Base-by-base conservation (phyloP, 305 asterid genomes). In the Rubia balearica region DNA sequence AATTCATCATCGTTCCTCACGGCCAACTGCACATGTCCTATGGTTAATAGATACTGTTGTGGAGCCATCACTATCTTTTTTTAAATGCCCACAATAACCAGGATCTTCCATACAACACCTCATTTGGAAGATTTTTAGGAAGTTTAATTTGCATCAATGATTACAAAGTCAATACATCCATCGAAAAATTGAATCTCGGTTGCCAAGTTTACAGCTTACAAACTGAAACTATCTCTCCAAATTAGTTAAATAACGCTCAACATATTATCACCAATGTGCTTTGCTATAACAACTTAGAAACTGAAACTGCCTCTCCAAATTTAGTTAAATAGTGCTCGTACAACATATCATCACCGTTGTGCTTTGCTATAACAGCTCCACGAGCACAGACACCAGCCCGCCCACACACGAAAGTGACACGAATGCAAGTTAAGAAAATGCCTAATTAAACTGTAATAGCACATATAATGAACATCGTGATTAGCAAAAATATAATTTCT, bases 61-160 rank as follows among this genome's bases (percentile, higher is more conserved):
- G 36, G 36, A 30, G 3, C 36, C 36, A 30, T 30, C 36, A 30
- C 36, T 30, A 3, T 27, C 30, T 27, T 27, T 30, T 30, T 30
- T 30, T 56, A 69, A 85, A 88, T 1, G 96, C 95, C 96, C 91
- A 92, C 82, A 92, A 81, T 83, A 78, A 92, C 71, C 96, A 95
- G 38, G 88, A 89, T 82, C 87, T 85, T 55, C 98, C 96, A 38
- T 85, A 92, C 76, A 90, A 71, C 63, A 92, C 76, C 68, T 92
- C 96, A 33, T 88, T 77, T 1, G 96, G 91, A 66, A 90, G 83
- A 61, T 87, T 89, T 76, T 80, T 77, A 19, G 91, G 40, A 74
- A 85, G 88, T 85, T 86, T 83, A 72, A 90, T 86, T 96, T 90
- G 63, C 48, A 66, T 16, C 24, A 48, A 4, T 13, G 12, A 38